These are phyloP conservation scores for Mycena chlorophos DNA, from an alignment of 768 basidiomycete species.

Conservation along the genomic window DNA sequence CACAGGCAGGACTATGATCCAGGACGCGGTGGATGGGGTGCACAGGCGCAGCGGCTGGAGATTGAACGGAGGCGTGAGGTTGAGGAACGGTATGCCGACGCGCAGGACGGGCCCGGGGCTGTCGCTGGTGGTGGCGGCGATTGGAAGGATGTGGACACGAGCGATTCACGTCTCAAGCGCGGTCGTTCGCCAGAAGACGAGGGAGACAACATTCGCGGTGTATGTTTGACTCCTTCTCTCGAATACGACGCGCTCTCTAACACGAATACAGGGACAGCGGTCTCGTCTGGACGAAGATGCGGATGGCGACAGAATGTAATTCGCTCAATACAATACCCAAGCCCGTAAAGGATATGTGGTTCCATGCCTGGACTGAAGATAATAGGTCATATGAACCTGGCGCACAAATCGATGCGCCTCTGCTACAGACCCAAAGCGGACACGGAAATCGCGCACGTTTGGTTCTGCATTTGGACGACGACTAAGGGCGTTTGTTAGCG, in stretches of 20 bases:
- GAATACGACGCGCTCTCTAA: conserved; percentile 7
- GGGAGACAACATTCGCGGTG: conserved; percentile 56
- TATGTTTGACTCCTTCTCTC: conserved; percentile 34
- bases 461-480: conserved; percentile 34
- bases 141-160: conserved; percentile 69
- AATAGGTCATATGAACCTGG: conserved; percentile 58
- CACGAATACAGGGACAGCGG: conserved; percentile 49
- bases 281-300: conserved; percentile 63
- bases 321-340: conserved; percentile 24
- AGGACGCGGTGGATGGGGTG: conserved; percentile 94
- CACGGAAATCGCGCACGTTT: conserved; percentile 49
- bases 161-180: conserved; percentile 57
- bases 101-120: conserved; percentile 74
- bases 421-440: conserved; percentile 55
- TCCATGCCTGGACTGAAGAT: conserved; percentile 35
- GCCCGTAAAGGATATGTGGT: conserved; percentile 41
- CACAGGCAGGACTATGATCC: conserved; percentile 96
- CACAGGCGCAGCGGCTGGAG: conserved; percentile 74
- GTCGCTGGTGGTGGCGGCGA: conserved; percentile 84
- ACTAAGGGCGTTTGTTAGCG: background rate
- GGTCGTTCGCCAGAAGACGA: conserved; percentile 80
- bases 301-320: conserved; percentile 71
- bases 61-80: conserved; percentile 77
- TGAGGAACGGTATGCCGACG: conserved; percentile 85
- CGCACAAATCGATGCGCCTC: conserved; percentile 74